Conservation (phyloP, 257 asterid species). For the Plectranthus barbatus region DNA sequence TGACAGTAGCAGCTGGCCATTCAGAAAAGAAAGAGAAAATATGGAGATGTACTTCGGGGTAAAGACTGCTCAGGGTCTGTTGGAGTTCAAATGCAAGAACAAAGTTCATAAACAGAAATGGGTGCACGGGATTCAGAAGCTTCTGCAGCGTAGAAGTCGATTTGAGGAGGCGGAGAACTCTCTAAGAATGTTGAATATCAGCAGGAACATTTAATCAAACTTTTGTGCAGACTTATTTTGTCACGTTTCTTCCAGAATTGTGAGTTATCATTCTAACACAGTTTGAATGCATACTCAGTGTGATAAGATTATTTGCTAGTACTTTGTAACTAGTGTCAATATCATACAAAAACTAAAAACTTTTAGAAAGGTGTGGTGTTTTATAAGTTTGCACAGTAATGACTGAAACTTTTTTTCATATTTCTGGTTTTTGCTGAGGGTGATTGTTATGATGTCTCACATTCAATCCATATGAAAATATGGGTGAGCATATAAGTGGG, state of each 20-base stretch:
- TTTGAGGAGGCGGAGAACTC: conserved; percentile 46
- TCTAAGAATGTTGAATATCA: conserved; percentile 37
- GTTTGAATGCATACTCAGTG: not conserved
- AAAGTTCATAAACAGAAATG: conserved; percentile 60
- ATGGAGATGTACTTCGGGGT: conserved; percentile 62
- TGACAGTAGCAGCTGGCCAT: conserved; percentile 51
- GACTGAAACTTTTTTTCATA: not conserved
- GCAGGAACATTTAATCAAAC: conserved; percentile 25
- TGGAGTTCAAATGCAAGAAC: conserved; percentile 82
- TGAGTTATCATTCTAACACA: not conserved
- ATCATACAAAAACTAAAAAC: not conserved
- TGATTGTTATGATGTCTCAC: too few relatives aligned
- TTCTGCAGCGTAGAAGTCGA: conserved; percentile 32
- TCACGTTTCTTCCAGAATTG: not conserved
- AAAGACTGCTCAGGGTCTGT: conserved; percentile 59
- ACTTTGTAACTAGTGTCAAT: not conserved
- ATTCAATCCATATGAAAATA: too few relatives aligned
- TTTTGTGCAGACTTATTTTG: not conserved
- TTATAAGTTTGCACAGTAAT: not conserved
- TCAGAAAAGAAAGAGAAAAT: conserved; percentile 52
- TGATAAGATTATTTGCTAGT: not conserved
- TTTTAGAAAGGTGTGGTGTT: not conserved
- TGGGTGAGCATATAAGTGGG: too few relatives aligned
- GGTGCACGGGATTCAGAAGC: conserved; percentile 55
- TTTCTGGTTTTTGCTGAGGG: not conserved